Percentiles rank a stretch among this genome's conserved stretches.
Evolutionary conservation across 129 eudicot species (phyloP).

Genomic region (Lactuca sativa): DNA sequence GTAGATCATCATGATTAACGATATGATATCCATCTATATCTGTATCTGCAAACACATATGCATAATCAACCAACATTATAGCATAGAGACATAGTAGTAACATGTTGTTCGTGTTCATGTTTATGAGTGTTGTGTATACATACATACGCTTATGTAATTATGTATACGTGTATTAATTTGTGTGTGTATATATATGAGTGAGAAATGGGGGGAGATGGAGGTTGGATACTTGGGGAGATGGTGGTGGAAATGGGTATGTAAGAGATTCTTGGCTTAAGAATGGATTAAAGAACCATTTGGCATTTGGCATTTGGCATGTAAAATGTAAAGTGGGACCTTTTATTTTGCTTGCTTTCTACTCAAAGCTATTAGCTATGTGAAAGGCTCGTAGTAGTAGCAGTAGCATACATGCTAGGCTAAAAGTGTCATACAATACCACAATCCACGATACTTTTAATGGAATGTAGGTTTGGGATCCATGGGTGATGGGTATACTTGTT

Average conservation of each 20-base stretch:
- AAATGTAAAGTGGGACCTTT: constrained; percentile 28
- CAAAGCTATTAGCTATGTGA: constrained; percentile 34
- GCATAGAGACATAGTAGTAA: constrained; percentile 24
- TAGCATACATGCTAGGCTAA: neutral
- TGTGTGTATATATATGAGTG: neutral
- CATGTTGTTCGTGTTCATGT: constrained; percentile 12
- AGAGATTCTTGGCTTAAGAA: constrained; percentile 50
- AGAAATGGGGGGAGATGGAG: constrained; percentile 23
- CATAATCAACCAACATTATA: constrained; percentile 2
- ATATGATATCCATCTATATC: constrained; percentile 25
- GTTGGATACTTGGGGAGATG: constrained; percentile 23
- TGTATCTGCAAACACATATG: constrained; percentile 43
- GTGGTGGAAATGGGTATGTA: constrained; percentile 24
- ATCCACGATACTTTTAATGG: neutral
- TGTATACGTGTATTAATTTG: neutral
- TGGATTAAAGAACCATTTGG: constrained; percentile 33
- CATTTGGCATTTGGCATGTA: neutral
- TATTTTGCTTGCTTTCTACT: constrained; percentile 53
- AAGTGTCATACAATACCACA: neutral
- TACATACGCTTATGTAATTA: neutral
- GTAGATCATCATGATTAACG: constrained; percentile 31
- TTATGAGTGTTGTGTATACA: constrained; percentile 3
- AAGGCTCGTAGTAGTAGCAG: neutral
- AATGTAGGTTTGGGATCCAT: constrained; percentile 11
- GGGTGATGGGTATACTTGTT: neutral